Base-by-base conservation (phyloP, 306 rosid genomes). In the Citrullus mucosospermus region DNA sequence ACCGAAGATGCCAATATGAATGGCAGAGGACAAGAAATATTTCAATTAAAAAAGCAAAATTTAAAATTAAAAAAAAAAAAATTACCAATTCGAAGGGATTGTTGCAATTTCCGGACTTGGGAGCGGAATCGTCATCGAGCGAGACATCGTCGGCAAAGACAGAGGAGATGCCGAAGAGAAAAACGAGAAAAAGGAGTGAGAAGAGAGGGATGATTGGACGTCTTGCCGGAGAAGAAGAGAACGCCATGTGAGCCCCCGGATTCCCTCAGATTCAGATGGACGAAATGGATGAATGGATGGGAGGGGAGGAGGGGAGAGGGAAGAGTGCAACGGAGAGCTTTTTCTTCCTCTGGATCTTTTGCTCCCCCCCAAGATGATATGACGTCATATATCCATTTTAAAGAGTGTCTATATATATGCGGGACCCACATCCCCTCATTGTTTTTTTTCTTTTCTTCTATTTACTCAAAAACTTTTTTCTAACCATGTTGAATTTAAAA, bases 61-160 rank as follows among this genome's bases (percentile, higher is more conserved):
- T 25, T 25, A 25, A 25, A 25, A 25, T 25, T 25, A 0, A 25
- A 55, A 18, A 48, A 41, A n/a, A 55, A 22, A 36, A 62, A 2
- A 34, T 20, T 90, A 94, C 99, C 99, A 91, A 84, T 76, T 87
- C 84, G 59, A 80, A 86, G 46, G 97, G 90, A 80, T 95, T 92
- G 75, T 82, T 51, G 89, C 99, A 95, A 25, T 85, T 77, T 11
- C 87, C 82, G 28, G 92, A 84, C 78, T 69, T 82, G 75, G 90
- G 90, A 3, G 63, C 20, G 30, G 28, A 18, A 12, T 86, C 82
- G 66, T 87, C 95, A 75, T 86, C 89, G 10, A 72, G 82, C 30
- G 78, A 69, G 55, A 81, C 91, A 77, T 91, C 96, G 59, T 63
- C 82, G 39, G 83, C 84, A 48, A 66, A 78, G 18, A 80, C 87